Evolutionary conservation across 1,284 basidiomycete species (phyloP).

Genomic region (Leccinum glutinopallens): DNA sequence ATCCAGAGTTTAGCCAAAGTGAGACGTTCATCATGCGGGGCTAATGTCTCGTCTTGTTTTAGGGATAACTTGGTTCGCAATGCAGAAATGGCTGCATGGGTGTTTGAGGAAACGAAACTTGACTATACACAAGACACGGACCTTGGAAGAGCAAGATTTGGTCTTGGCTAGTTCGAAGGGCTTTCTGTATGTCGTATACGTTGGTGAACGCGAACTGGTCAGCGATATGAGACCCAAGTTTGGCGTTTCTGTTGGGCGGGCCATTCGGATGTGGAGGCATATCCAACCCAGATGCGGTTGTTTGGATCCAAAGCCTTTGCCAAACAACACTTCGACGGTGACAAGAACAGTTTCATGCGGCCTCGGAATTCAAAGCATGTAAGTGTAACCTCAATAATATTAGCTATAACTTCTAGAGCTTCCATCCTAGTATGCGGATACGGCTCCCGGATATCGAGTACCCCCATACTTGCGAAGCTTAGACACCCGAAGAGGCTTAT

Average conservation of each 20-base stretch:
- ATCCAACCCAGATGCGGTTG: conserved; percentile 16
- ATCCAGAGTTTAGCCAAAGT: conserved; percentile 63
- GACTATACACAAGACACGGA: conserved; percentile 11
- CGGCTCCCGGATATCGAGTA: not conserved
- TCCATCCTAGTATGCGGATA: not conserved
- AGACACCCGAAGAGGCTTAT: not conserved
- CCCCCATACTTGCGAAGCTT: not conserved
- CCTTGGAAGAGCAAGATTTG: conserved; percentile 30
- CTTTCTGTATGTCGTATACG: conserved; percentile 30
- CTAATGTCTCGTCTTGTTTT: conserved; percentile 28
- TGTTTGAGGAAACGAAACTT: not conserved
- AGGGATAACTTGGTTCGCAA: conserved; percentile 39
- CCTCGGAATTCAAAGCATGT: no score
- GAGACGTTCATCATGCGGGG: conserved; percentile 58
- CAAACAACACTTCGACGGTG: conserved; percentile 19
- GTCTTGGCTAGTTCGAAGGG: conserved; percentile 22
- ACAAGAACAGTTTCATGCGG: no score
- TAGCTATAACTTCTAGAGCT: no score
- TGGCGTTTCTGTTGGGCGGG: conserved; percentile 20
- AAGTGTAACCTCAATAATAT: not conserved
- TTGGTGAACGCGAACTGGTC: conserved; percentile 21
- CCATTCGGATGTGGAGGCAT: conserved; percentile 19
- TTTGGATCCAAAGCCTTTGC: conserved; percentile 34
- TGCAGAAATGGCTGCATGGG: conserved; percentile 44
- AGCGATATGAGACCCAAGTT: not conserved